Percentiles rank a stretch among this genome's conserved stretches.
phyloP scores from a whole-genome alignment of 768 basidiomycete species.

The Sistotremastrum suecicum region DNA sequence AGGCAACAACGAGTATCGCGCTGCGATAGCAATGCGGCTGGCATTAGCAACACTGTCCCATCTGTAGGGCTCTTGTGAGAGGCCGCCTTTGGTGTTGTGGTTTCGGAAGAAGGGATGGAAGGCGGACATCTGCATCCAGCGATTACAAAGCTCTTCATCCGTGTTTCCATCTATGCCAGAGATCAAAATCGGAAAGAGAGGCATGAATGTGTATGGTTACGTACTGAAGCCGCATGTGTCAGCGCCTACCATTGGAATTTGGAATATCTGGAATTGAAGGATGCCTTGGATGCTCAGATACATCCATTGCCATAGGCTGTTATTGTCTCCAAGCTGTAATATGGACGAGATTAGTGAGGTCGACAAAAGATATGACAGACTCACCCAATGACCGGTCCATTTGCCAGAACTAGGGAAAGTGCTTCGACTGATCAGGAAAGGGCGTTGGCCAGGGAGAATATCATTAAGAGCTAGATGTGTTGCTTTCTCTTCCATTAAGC shows the following conservation, averaged over 20 bases:
- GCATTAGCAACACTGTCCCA: slow-evolving; percentile 74
- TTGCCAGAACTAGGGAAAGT: slow-evolving; percentile 55
- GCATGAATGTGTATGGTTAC: slow-evolving; percentile 11
- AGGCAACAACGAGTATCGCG: slow-evolving; percentile 57
- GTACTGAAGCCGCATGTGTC: slow-evolving; percentile 58
- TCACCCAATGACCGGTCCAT: slow-evolving; percentile 63
- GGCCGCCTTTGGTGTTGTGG: slow-evolving; percentile 51
- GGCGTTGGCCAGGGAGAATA: slow-evolving; percentile 43
- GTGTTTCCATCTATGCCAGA: slow-evolving; percentile 35
- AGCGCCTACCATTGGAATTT: slow-evolving; percentile 73
- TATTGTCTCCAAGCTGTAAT: slow-evolving; percentile 62
- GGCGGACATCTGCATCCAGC: slow-evolving; percentile 80
- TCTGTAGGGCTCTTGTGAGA: slow-evolving; percentile 67
- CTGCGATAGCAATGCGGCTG: slow-evolving; percentile 53
- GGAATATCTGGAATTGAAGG: slow-evolving; percentile 73
- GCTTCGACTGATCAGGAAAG: slow-evolving; percentile 58
- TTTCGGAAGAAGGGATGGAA: slow-evolving; percentile 77
- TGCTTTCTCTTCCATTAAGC: slow-evolving; percentile 54
- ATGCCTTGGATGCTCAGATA: slow-evolving; percentile 57
- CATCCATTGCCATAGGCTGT: slow-evolving; percentile 62
- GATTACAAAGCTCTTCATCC: slow-evolving; percentile 67
- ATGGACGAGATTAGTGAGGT: neutral
- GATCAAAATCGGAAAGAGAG: neutral
- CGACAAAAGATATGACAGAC: slow-evolving; percentile 6
- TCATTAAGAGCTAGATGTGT: slow-evolving; percentile 44